Base-by-base conservation (phyloP, 148 eudicot species). In the Gaultheria prostrata region DNA sequence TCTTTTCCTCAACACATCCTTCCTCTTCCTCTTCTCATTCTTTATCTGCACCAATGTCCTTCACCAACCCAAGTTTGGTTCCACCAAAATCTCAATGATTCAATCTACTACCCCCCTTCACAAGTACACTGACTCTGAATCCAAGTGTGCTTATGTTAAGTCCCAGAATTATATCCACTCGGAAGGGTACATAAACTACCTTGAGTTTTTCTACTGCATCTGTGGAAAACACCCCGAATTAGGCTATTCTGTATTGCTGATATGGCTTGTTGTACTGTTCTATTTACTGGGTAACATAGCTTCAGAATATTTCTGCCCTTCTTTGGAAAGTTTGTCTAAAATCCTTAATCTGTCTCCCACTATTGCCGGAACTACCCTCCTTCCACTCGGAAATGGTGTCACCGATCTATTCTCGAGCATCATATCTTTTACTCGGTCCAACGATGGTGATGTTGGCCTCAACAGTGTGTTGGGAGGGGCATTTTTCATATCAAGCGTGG, bases 401-500 rank as follows among this genome's bases (percentile, higher is more conserved):
- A 69, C 71, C 2, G 83, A 81, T 20, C 48, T 81, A 0, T 81
- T 81, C 14, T 28, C 83, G 14, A 49, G 83, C 15, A 30, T 81
- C 59, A 69, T 81, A 13, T 81, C 83, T 15, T 81, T 81, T 69
- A 81, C 83, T 3, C 76, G 45, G 6, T 81, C 77, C 18, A 57
- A 57, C 0, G 83, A 81, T 12, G 83, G 83, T 4, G 83, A 0
- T 48, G 77, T 81, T 30, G 83, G 83, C 76, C 45, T 81, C 63
- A 81, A 81, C 76, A 48, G 76, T 49, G 76, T 69, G 15, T 26
- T 81, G 46, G 83, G 83, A 7, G 83, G 76, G 76, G 83, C 83
- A 0, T 81, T 81, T 69, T 81, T 81, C 20, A 49, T 81, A 15
- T 81, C 83, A 0, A 82, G 87, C 74, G 83, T 89, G 12, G 91